Percentiles rank a stretch among this genome's conserved stretches.
Conservation (phyloP, 1,284 basidiomycete genomes). For the Rhizoctonia solani region DNA sequence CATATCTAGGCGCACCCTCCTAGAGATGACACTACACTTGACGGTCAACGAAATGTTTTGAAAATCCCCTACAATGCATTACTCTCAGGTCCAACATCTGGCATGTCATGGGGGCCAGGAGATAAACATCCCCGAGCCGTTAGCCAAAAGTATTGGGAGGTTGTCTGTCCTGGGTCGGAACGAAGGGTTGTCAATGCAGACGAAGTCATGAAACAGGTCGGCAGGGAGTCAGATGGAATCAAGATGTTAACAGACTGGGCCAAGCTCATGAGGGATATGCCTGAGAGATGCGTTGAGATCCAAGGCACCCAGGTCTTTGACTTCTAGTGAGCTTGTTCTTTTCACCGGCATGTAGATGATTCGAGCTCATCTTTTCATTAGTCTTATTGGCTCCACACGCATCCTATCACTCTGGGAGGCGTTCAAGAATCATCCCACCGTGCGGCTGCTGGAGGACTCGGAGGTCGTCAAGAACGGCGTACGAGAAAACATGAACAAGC, state of each 20-base stretch:
- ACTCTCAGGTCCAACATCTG: slow-evolving; percentile 57
- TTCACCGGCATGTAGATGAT: too few species aligned
- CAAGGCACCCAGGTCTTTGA: slow-evolving; percentile 49
- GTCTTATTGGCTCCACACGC: slow-evolving; percentile 49
- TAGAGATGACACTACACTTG: not conserved
- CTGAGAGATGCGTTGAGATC: slow-evolving; percentile 53
- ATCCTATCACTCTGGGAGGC: slow-evolving; percentile 52
- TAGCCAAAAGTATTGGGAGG: slow-evolving; percentile 47
- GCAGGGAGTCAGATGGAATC: slow-evolving; percentile 39
- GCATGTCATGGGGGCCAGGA: slow-evolving; percentile 49
- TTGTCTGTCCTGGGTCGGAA: slow-evolving; percentile 49
- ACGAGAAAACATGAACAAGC: slow-evolving; percentile 16
- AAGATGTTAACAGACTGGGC: slow-evolving; percentile 50
- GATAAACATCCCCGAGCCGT: slow-evolving; percentile 48
- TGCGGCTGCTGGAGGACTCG: slow-evolving; percentile 47
- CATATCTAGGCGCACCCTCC: not conserved
- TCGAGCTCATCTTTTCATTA: not conserved
- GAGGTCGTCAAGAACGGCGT: slow-evolving; percentile 17
- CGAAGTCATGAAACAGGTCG: slow-evolving; percentile 34
- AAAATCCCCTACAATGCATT: slow-evolving; percentile 51
- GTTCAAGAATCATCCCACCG: slow-evolving; percentile 52
- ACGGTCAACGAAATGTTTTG: not conserved
- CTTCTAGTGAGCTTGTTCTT: slow-evolving; percentile 51
- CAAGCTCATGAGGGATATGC: slow-evolving; percentile 47
- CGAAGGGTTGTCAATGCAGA: slow-evolving; percentile 39